Evolutionary conservation across 768 basidiomycete species (phyloP).

Genomic region (Lactifluus subvellereus): DNA sequence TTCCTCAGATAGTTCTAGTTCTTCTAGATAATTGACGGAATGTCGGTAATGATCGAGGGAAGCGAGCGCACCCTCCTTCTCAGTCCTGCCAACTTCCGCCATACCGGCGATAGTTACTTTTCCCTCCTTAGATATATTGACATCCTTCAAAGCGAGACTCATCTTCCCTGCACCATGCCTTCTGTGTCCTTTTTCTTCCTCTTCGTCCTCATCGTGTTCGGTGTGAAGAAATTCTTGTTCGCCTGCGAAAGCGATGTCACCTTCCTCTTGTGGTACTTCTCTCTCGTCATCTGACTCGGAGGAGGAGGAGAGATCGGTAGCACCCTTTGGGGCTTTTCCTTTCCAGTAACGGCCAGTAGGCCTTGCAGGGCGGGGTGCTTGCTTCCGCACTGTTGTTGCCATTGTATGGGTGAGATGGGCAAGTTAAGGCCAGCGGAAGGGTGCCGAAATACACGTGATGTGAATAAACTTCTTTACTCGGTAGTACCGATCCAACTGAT

Average conservation of each 20-base stretch:
- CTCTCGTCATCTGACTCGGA: constrained; percentile 45
- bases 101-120: constrained; percentile 75
- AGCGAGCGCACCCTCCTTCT: constrained; percentile 38
- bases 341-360: constrained; percentile 88
- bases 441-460: background rate
- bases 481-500: background rate
- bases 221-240: constrained; percentile 47
- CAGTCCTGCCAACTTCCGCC: constrained; percentile 73
- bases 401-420: background rate
- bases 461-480: background rate
- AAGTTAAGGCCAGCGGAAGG: background rate
- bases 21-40: constrained; percentile 23
- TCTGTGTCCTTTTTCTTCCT: constrained; percentile 32
- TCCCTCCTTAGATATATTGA: constrained; percentile 74
- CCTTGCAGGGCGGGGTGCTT: constrained; percentile 68
- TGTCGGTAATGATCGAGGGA: constrained; percentile 17
- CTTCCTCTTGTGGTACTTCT: constrained; percentile 40
- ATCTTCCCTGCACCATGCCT: constrained; percentile 37
- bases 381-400: constrained; percentile 43
- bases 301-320: constrained; percentile 50
- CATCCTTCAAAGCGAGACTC: constrained; percentile 72
- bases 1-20: constrained; percentile 34
- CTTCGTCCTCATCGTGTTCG: constrained; percentile 42
- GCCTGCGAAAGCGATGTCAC: constrained; percentile 51
- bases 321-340: constrained; percentile 82